Evolutionary conservation across 2,329 filamentous ascomycete species (phyloP), one percentile per base, ranked within the genome.

Genomic region (Uncinocarpus reesii): DNA sequence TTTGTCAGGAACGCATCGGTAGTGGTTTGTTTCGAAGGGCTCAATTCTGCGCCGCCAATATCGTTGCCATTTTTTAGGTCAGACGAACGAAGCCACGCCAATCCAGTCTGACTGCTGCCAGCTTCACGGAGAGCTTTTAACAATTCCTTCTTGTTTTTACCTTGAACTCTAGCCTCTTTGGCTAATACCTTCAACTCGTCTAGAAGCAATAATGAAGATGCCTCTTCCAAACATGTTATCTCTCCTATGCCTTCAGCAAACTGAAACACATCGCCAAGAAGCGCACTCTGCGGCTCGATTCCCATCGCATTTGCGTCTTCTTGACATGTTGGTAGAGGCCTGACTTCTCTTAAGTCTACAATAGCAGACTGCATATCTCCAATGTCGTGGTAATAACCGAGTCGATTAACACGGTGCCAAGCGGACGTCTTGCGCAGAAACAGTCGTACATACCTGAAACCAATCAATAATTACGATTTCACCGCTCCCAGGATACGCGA

Each of bases 391-490:
- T 90, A 79, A 59, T 95, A 95, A 1, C 80, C 79, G 21, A 98
- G 68, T 18, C 80, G 79, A 57, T 77, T 79, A 53, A 87, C 77
- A 7, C 92, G 81, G 70, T 95, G 88, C 92, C 92, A 98, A 1
- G 81, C 81, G 18, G 85, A 84, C 1, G 86, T 87, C 64, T 98
- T 98, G 40, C 92, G 81, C 2, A 98, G 72, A 60, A 98, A 98
- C 1, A 98, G 71, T 18, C 92, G 81, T 11, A 96, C 89, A 66
- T 95, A 94, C 61, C 86, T 90, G 46, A 24, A 7, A 43, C 38
- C 37, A 51, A 54, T 52, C 36, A 54, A 49, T 28, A 40, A 18
- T 18, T 23, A 7, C 16, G 10, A n/a, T 16, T 21, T 18, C 16
- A n/a, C 13, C 31, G 13, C 16, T 34, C 35, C 7, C 15, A 11